These are phyloP conservation scores for Phytophthora ramorum DNA, from an alignment of 352 stramenopile species.

Conservation along the genomic window DNA sequence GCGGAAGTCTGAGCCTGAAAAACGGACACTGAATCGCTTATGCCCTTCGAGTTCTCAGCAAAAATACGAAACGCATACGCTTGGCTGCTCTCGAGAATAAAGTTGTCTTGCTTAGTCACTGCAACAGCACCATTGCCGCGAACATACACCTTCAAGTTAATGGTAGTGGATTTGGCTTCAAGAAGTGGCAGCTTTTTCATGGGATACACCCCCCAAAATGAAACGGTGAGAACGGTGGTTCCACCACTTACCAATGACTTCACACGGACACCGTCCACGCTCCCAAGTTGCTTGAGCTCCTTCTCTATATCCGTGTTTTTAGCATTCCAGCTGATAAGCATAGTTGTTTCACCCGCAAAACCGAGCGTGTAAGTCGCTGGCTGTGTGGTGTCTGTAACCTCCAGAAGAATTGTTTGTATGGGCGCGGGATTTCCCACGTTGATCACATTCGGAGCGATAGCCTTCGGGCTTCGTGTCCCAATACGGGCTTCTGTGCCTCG, in stretches of 20 bases:
- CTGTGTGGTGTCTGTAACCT: too few relatives aligned
- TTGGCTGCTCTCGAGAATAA: constrained; percentile 64
- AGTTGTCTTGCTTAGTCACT: constrained; percentile 54
- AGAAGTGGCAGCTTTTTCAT: constrained; percentile 60
- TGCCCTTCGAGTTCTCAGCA: constrained; percentile 63
- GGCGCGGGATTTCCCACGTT: constrained; percentile 61
- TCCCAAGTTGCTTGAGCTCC: constrained; percentile 51
- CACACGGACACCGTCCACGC: constrained; percentile 64
- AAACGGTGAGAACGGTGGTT: constrained; percentile 83
- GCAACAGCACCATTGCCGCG: constrained; percentile 58
- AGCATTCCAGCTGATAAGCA: too few relatives aligned
- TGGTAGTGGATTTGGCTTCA: constrained; percentile 20
- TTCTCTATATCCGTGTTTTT: not conserved
- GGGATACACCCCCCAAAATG: constrained; percentile 88
- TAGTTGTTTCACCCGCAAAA: too few relatives aligned
- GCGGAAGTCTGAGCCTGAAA: constrained; percentile 51
- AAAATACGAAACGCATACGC: constrained; percentile 65
- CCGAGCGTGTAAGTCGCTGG: too few relatives aligned
- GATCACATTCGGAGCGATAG: constrained; percentile 51
- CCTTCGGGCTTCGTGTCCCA: constrained; percentile 45
- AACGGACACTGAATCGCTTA: constrained; percentile 46
- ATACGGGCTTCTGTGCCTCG: constrained; percentile 62
- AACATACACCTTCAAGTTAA: constrained; percentile 51
- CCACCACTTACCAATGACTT: constrained; percentile 44
- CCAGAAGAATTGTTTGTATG: constrained; percentile 62